Conservation (phyloP, 345 rosid genomes). For the Salix koriyanagi region DNA sequence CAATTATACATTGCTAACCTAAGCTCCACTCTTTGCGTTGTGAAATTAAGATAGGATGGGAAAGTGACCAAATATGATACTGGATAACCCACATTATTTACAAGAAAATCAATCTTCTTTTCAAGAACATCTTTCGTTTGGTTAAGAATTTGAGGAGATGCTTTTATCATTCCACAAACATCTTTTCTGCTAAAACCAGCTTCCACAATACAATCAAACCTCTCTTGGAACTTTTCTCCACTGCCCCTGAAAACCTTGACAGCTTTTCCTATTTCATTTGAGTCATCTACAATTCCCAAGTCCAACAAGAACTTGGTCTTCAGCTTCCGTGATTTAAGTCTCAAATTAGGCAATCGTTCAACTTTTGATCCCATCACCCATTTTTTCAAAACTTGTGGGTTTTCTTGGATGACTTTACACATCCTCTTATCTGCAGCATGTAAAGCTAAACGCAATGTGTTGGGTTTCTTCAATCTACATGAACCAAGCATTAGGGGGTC, state of each 20-base stretch:
- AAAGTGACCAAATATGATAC: slow-evolving; percentile 39
- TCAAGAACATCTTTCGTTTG: slow-evolving; percentile 44
- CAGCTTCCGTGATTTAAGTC: slow-evolving; percentile 23
- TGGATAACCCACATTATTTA: slow-evolving; percentile 51
- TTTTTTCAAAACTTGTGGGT: slow-evolving; percentile 54
- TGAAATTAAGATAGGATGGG: slow-evolving; percentile 52
- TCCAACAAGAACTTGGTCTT: slow-evolving; percentile 55
- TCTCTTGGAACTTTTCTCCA: slow-evolving; percentile 58
- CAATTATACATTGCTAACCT: slow-evolving; percentile 64
- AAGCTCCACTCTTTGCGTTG: slow-evolving; percentile 44
- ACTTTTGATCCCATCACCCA: slow-evolving; percentile 38
- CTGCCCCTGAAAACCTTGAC: slow-evolving; percentile 55
- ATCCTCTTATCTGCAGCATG: slow-evolving; percentile 52
- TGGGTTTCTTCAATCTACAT: slow-evolving; percentile 50
- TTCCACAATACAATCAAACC: slow-evolving; percentile 64
- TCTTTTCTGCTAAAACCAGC: slow-evolving; percentile 32
- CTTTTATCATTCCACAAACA: slow-evolving; percentile 36
- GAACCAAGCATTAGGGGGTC: slow-evolving; percentile 51
- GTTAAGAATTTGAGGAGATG: slow-evolving; percentile 59
- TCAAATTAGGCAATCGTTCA: slow-evolving; percentile 31
- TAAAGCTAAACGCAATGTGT: slow-evolving; percentile 34
- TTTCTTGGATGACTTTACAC: slow-evolving; percentile 41
- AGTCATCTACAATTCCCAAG: slow-evolving; percentile 49
- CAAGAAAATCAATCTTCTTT: slow-evolving; percentile 42
- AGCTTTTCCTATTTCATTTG: slow-evolving; percentile 35